Conservation (phyloP, 108 stramenopile species). For the Skeletonema costatum region DNA sequence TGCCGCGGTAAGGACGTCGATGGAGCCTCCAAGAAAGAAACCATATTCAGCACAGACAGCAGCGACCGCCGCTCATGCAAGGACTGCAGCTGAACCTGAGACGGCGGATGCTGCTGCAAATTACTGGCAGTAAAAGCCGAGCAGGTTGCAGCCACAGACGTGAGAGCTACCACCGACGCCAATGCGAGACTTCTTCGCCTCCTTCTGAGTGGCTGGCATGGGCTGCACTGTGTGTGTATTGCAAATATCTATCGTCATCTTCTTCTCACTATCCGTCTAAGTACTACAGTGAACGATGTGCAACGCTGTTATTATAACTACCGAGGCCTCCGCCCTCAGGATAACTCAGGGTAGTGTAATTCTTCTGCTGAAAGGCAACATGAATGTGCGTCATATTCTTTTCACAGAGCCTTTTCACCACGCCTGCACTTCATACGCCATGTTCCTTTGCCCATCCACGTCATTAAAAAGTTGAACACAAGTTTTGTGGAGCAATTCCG, state of each 20-base stretch:
- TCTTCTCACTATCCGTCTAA: background rate
- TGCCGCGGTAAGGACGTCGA: background rate
- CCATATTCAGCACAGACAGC: slow-evolving; percentile 10
- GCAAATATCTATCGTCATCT: background rate
- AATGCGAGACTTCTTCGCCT: slow-evolving; percentile 10
- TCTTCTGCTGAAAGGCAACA: too few species aligned
- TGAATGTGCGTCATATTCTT: too few species aligned
- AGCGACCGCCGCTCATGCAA: background rate
- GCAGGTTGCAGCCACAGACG: slow-evolving; percentile 1
- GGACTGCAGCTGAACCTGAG: background rate
- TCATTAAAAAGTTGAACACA: too few species aligned
- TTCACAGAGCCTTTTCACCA: too few species aligned
- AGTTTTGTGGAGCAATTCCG: too few species aligned
- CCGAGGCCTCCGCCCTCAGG: too few species aligned
- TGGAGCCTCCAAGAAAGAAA: slow-evolving; percentile 15
- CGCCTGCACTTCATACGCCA: too few species aligned
- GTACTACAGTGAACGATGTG: too few species aligned
- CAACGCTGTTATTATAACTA: too few species aligned
- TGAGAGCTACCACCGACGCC: slow-evolving; percentile 2
- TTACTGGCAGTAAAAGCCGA: background rate
- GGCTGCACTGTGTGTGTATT: background rate
- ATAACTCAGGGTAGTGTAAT: too few species aligned
- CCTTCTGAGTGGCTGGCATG: background rate
- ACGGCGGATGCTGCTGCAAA: background rate
- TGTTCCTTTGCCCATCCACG: too few species aligned